A percentile compares a stretch with the other conserved stretches of the same genome.
Conservation (phyloP, 805 yeast species). For the Candida suzukii region DNA sequence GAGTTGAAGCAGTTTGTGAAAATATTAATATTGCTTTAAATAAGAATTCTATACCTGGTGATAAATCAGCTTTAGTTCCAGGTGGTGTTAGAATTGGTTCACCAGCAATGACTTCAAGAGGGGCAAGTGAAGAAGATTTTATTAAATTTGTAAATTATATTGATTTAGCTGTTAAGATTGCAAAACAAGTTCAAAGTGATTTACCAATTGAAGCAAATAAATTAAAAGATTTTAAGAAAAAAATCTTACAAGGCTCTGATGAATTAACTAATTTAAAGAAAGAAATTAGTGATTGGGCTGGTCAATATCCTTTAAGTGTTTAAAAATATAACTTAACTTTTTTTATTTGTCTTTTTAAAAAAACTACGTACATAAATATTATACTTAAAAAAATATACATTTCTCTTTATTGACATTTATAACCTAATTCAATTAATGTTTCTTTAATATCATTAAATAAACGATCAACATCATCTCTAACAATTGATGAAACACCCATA, state of each 20-base stretch:
- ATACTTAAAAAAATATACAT: not conserved
- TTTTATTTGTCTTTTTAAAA: not conserved
- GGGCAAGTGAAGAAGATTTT: slow-evolving; percentile 85
- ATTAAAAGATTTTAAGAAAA: slow-evolving; percentile 91
- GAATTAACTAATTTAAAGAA: slow-evolving; percentile 60
- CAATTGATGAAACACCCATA: slow-evolving; percentile 80
- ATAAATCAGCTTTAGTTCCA: slow-evolving; percentile 92
- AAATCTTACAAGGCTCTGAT: slow-evolving; percentile 63
- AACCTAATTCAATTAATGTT: slow-evolving; percentile 33
- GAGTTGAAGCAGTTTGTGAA: slow-evolving; percentile 93
- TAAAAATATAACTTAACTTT: slow-evolving; percentile 15
- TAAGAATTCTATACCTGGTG: slow-evolving; percentile 98
- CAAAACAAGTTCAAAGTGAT: slow-evolving; percentile 65
- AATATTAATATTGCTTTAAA: slow-evolving; percentile 90
- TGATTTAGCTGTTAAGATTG: slow-evolving; percentile 70
- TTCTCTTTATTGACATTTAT: slow-evolving; percentile 18
- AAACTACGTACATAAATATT: not conserved
- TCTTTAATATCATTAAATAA: slow-evolving; percentile 40
- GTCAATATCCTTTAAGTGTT: slow-evolving; percentile 67
- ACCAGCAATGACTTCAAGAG: slow-evolving; percentile 98
- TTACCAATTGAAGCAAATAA: slow-evolving; percentile 91
- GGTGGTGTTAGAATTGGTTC: slow-evolving; percentile 97
- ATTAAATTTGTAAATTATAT: slow-evolving; percentile 72
- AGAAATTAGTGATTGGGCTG: slow-evolving; percentile 90
- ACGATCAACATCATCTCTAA: slow-evolving; percentile 46